Base-by-base conservation (phyloP, 148 eudicot species). In the Rhododendron simsii region DNA sequence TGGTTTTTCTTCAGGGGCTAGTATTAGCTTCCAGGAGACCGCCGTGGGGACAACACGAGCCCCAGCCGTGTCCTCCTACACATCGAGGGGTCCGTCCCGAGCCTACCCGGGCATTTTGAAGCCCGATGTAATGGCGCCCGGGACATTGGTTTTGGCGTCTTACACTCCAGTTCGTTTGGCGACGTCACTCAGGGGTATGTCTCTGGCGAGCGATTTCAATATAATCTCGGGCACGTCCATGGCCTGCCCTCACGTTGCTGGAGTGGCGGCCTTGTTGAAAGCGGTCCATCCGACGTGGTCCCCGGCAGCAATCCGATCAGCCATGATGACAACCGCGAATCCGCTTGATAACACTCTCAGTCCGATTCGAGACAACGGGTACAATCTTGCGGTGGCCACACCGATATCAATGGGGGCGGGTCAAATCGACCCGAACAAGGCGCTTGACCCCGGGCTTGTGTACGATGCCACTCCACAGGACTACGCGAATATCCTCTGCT, bases 371-470 rank as follows among this genome's bases (percentile, higher is more conserved):
- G 91, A 89, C 44, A 3, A 3, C 13, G 88, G 79, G 23, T 12
- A 9, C 3, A n/a, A 71, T n/a, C 14, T 71, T 12, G 20, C 3
- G 11, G 30, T 7, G 6, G 89, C 91, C 23, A 50, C 78, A 0
- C 91, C 92, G 0, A 84, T 87, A 5, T 89, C 74, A 7, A 87
- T 91, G 80, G 92, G 91, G 16, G 83, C 90, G 0, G 91, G 92
- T 2, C 87, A 75, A 0, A 87, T 89, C 7, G 87, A 91, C 53
- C 91, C 91, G 0, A 87, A 91, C 65, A 57, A 86, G 1, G 90
- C 92, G 2, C 88, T 89, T 20, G 84, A 91, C 45, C 92, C 91
- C 2, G 92, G 92, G 11, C 88, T 91, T n/a, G 14, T 91, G 0
- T 91, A 91, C 3, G 92, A 91, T 33, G 87, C 88, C 1, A 82